Evolutionary conservation across 129 eudicot genomes (phyloP), one percentile per base, ranked within the genome.

Genomic region (Lactuca saligna): DNA sequence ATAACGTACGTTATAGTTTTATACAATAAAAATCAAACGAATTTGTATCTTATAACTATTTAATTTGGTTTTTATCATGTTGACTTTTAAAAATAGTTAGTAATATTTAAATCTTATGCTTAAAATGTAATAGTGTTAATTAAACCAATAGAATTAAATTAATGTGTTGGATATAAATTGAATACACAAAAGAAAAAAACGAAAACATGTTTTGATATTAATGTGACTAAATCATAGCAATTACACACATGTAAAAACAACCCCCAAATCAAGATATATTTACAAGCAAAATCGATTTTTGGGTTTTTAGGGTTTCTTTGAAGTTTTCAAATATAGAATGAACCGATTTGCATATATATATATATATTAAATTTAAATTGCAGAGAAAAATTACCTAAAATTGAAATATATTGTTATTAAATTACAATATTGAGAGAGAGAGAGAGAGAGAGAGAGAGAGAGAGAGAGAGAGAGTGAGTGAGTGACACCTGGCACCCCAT

Each of bases 401-500:
- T n/a, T n/a, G n/a, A n/a, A n/a, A n/a, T n/a, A n/a, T n/a, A n/a
- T n/a, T n/a, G n/a, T n/a, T n/a, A n/a, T n/a, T n/a, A n/a, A n/a
- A n/a, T n/a, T n/a, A n/a, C n/a, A n/a, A n/a, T n/a, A n/a, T n/a
- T n/a, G n/a, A n/a, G 25, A 6, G 49, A 15, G 44, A 53, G 59
- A 59, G 35, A 60, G 63, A 38, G 63, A 20, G 37, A 66, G 63
- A 31, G 7, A 7, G 35, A 69, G 53, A 16, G 42, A 7, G 42
- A 17, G 25, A 64, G 9, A 17, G 15, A 65, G 49, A 61, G 20
- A 57, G 29, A 54, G 57, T 16, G 20, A 39, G 59, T 74, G 46
- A n/a, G 34, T 5, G 37, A 76, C 54, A 88, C 98, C 98, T 89
- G 85, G 98, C 98, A 79, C 96, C 85, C 98, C 98, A 92, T 88